Evolutionary conservation across 2,329 filamentous ascomycete genomes (phyloP).

Genomic region (Colletotrichum gigasporum): DNA sequence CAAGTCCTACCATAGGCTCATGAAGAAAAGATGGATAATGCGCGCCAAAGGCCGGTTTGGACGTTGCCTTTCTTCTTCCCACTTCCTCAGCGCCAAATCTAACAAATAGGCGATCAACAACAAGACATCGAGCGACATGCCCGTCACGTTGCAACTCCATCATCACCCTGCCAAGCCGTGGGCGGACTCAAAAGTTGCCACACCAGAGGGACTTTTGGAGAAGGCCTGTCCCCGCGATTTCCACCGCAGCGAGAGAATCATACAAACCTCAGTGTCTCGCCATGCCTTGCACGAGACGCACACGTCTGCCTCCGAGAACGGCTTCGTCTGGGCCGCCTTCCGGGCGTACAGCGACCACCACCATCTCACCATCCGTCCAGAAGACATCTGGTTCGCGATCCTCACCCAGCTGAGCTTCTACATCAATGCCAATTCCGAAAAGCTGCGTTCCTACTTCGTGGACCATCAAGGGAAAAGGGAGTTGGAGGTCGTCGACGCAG

Average conservation of each 20-base stretch:
- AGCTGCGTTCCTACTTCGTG: constrained; percentile 53
- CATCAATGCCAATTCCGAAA: constrained; percentile 56
- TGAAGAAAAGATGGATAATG: too few species aligned
- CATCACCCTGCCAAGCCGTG: neutral
- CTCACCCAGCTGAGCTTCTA: constrained; percentile 56
- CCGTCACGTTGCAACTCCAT: too few species aligned
- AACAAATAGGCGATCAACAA: too few species aligned
- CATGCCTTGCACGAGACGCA: neutral
- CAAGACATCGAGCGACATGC: too few species aligned
- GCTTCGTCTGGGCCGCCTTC: constrained; percentile 48
- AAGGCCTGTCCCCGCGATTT: neutral
- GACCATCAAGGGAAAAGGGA: constrained; percentile 45
- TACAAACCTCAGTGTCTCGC: neutral
- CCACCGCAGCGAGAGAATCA: neutral
- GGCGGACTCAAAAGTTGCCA: accelerated
- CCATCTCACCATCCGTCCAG: constrained; percentile 57
- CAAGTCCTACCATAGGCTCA: too few species aligned
- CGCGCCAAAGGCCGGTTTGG: too few species aligned
- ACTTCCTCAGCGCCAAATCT: too few species aligned
- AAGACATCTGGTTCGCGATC: constrained; percentile 64
- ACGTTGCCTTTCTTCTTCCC: too few species aligned
- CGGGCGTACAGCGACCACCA: constrained; percentile 54
- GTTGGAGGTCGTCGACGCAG: constrained; percentile 30
- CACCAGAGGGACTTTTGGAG: neutral
- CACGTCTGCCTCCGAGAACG: constrained; percentile 39